Conservation (phyloP, 768 basidiomycete genomes). For the Daedaleopsis nitida region DNA sequence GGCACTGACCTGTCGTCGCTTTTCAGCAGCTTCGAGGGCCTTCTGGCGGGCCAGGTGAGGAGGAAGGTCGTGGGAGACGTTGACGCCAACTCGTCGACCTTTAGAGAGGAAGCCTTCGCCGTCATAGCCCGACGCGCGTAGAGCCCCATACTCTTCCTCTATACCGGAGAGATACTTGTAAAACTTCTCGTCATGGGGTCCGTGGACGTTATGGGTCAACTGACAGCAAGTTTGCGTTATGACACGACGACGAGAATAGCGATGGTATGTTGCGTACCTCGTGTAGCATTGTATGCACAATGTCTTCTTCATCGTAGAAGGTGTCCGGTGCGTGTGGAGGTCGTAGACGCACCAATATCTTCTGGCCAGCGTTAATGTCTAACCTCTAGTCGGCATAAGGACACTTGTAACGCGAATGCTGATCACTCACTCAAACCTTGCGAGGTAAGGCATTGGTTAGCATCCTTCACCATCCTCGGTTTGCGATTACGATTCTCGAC, state of each 20-base stretch:
- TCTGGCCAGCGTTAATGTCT: slow-evolving; percentile 80
- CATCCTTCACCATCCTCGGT: slow-evolving; percentile 10
- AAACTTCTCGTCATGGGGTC: slow-evolving; percentile 86
- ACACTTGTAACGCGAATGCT: background rate
- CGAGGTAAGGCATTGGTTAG: slow-evolving; percentile 1
- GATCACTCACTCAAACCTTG: slow-evolving; percentile 41
- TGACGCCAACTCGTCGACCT: slow-evolving; percentile 71
- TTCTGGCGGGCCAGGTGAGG: slow-evolving; percentile 63
- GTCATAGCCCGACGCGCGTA: slow-evolving; percentile 79
- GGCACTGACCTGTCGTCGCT: slow-evolving; percentile 49
- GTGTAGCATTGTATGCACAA: slow-evolving; percentile 87
- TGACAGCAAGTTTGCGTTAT: slow-evolving; percentile 29
- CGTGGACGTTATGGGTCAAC: slow-evolving; percentile 89
- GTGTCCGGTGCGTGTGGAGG: slow-evolving; percentile 66
- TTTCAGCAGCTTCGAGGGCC: slow-evolving; percentile 82
- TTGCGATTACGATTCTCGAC: slow-evolving; percentile 25
- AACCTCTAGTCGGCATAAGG: slow-evolving; percentile 6
- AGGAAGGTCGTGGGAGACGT: slow-evolving; percentile 68
- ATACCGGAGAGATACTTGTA: slow-evolving; percentile 72
- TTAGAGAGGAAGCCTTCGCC: slow-evolving; percentile 88
- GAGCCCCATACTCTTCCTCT: slow-evolving; percentile 82
- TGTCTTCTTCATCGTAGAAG: slow-evolving; percentile 73
- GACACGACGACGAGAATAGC: background rate
- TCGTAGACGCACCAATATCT: slow-evolving; percentile 83
- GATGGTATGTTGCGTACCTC: slow-evolving; percentile 52